Conservation (phyloP, 2,329 filamentous ascomycete genomes). For the Achaetomium macrosporum region DNA sequence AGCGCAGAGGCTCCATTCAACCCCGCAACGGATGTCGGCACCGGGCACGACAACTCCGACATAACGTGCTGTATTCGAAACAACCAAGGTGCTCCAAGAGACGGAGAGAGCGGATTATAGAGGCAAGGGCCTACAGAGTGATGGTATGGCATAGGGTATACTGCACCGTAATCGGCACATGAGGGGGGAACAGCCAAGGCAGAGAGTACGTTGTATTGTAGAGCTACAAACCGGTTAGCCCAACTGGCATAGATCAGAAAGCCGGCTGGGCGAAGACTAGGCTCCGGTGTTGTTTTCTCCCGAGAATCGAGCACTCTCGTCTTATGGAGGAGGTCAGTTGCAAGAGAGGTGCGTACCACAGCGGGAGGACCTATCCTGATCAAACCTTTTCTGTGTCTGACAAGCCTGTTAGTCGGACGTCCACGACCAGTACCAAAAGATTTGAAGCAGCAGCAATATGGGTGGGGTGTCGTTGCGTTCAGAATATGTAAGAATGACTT, state of each 20-base stretch:
- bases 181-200: neutral
- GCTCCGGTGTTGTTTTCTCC: conserved; percentile 14
- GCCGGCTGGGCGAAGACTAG: conserved; percentile 14
- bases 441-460: neutral
- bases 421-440: neutral
- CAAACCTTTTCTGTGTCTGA: neutral
- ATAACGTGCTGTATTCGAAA: too few relatives aligned
- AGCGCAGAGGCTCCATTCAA: too few relatives aligned
- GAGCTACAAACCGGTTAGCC: conserved; percentile 11
- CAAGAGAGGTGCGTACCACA: conserved; percentile 17
- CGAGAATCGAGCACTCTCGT: conserved; percentile 14
- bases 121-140: too few relatives aligned
- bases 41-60: too few relatives aligned
- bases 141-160: neutral
- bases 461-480: conserved; percentile 36
- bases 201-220: neutral
- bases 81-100: too few relatives aligned
- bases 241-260: neutral
- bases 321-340: neutral
- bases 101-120: too few relatives aligned
- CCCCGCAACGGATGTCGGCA: too few relatives aligned
- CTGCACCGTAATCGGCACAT: neutral
- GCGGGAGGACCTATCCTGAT: conserved; percentile 4
- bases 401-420: conserved; percentile 1
- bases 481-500: conserved; percentile 96